Conservation (phyloP, 2,329 filamentous ascomycete genomes). For the Epichloe sylvatica region DNA sequence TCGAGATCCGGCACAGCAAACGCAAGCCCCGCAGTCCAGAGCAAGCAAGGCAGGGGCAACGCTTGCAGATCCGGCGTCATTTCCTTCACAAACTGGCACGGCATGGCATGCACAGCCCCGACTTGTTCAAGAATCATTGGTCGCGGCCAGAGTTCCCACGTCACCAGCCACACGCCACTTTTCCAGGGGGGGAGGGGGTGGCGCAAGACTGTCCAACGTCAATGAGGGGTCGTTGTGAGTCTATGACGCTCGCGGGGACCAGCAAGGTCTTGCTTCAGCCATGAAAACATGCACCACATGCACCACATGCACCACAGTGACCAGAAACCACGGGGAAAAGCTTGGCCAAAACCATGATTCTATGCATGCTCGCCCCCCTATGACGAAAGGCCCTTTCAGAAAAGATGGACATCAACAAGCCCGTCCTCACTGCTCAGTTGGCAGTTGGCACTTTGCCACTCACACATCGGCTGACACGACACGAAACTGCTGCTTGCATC, state of each 20-base stretch:
- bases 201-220: conserved; percentile 2
- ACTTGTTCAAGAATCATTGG: too few species aligned
- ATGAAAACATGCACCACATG: neutral
- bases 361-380: neutral
- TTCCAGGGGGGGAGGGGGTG: too few species aligned
- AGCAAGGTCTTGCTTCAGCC: neutral
- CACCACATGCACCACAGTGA: too few species aligned
- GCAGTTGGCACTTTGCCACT: neutral
- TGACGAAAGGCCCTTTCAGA: conserved; percentile 3
- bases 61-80: too few species aligned
- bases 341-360: neutral
- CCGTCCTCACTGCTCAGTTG: neutral
- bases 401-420: neutral
- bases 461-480: neutral
- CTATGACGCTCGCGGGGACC: neutral
- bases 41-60: too few species aligned
- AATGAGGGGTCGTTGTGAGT: neutral
- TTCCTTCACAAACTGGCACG: too few species aligned
- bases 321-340: neutral
- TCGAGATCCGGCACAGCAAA: too few species aligned
- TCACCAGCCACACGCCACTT: too few species aligned
- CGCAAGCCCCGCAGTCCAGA: too few species aligned
- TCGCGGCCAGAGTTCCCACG: too few species aligned
- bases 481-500: conserved; percentile 1
- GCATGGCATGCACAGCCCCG: too few species aligned